Evolutionary conservation across 164 flowering plant species (phyloP), one percentile per base, ranked within the genome.

Genomic region (Aristolochia californica): DNA sequence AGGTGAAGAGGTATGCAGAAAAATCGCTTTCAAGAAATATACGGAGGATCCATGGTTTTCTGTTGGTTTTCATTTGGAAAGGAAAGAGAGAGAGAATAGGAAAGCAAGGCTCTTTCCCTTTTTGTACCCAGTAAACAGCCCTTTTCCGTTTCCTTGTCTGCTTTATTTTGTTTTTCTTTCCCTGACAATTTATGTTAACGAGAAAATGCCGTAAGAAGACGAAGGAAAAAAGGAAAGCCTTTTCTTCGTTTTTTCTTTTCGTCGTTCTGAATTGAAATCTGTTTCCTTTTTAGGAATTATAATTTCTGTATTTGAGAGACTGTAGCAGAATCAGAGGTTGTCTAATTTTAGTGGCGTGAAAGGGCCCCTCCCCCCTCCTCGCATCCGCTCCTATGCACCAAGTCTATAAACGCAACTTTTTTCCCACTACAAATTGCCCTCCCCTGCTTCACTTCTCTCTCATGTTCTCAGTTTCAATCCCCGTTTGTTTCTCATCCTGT

Each of bases 381-480:
- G n/a, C n/a, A n/a, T n/a, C n/a, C n/a, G n/a, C n/a, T n/a, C 43
- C 55, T 22, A n/a, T n/a, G 44, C 48, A 25, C 52, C 60, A 43
- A n/a, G 20, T 15, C 40, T n/a, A 34, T 23, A 63, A 22, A 43
- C 34, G 55, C 43, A 72, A 67, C 78, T 70, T 75, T 75, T 73
- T 58, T 27, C 57, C 23, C 43, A 73, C 84, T 80, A 82, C 73
- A 80, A 78, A 82, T 78, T 64, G 69, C 51, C 68, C 77, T 62
- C 56, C 61, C 52, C 68, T 60, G 60, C 69, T 47, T 67, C 48
- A 24, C 20, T 68, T 56, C 23, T 57, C 65, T 59, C 60, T 45
- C 79, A 67, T 66, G 59, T 28, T 26, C 43, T 12, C n/a, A n/a
- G n/a, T n/a, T n/a, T n/a, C n/a, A n/a, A n/a, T n/a, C n/a, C n/a